Evolutionary conservation across 257 asterid genomes (phyloP).

Genomic region (Handroanthus guayacan): DNA sequence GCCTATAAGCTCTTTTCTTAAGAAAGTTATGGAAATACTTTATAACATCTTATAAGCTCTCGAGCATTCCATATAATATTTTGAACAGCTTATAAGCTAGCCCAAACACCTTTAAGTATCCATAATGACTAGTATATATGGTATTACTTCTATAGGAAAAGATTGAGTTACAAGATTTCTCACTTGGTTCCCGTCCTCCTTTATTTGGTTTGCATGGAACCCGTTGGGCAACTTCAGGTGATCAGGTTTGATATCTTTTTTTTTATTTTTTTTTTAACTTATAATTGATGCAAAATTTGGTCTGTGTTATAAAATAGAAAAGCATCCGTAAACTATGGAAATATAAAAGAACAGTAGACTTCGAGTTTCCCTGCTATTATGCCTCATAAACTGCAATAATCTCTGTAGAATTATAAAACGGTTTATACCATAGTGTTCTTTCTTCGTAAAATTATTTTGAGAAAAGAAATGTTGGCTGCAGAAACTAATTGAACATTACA

Average conservation of each 20-base stretch:
- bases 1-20: too few relatives aligned
- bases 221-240: constrained; percentile 85
- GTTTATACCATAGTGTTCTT: neutral
- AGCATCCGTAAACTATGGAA: neutral
- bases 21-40: too few relatives aligned
- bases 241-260: constrained; percentile 71
- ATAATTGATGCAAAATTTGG: constrained; percentile 7
- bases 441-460: neutral
- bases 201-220: constrained; percentile 83
- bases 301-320: neutral
- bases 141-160: constrained; percentile 66
- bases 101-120: constrained; percentile 10
- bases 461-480: neutral
- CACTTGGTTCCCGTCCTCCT: constrained; percentile 92
- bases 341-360: neutral
- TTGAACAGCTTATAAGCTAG: neutral
- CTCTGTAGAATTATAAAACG: neutral
- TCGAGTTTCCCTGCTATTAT: neutral
- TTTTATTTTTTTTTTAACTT: constrained; percentile 37
- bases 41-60: neutral
- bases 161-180: constrained; percentile 84
- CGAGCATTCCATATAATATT: neutral
- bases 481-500: neutral
- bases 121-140: constrained; percentile 9
- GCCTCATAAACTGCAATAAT: constrained; percentile 4